Percentiles rank a stretch among this genome's conserved stretches.
phyloP scores from a whole-genome alignment of 2,329 filamentous ascomycete species.

The Cryphonectria naterciae region DNA sequence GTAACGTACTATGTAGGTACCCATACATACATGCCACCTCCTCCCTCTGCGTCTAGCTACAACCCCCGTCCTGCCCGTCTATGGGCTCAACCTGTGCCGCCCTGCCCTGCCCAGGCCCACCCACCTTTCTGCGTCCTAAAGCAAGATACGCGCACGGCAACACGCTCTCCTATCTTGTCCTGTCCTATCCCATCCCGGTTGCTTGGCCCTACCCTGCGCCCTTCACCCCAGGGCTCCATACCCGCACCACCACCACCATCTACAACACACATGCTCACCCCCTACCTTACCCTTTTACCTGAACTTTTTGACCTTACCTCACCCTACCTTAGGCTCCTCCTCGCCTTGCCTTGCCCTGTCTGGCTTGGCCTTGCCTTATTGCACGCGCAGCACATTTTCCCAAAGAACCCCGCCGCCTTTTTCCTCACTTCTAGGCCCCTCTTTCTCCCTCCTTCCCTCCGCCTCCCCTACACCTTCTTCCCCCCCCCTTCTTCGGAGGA shows the following conservation, averaged over 20 bases:
- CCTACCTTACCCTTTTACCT: neutral
- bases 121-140: neutral
- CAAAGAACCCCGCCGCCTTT: slow-evolving; percentile 19
- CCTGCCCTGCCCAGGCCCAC: neutral
- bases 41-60: slow-evolving; percentile 14
- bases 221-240: slow-evolving; percentile 1
- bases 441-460: neutral
- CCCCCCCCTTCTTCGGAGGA: slow-evolving; percentile 13
- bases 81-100: slow-evolving; percentile 5
- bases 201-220: neutral
- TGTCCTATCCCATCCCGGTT: neutral
- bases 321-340: neutral
- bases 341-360: neutral
- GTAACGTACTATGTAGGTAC: neutral
- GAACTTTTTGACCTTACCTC: neutral
- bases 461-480: too few species aligned
- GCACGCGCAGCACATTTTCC: neutral
- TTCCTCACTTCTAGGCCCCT: slow-evolving; percentile 13
- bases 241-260: slow-evolving; percentile 20
- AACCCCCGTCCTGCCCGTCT: slow-evolving; percentile 6
- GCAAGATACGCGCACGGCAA: slow-evolving; percentile 10
- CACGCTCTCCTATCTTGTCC: slow-evolving; percentile 6
- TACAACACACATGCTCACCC: neutral
- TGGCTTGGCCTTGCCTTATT: neutral
- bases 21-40: neutral